Conservation (phyloP, 2,329 filamentous ascomycete genomes). For the Purpureocillium lavendulum region DNA sequence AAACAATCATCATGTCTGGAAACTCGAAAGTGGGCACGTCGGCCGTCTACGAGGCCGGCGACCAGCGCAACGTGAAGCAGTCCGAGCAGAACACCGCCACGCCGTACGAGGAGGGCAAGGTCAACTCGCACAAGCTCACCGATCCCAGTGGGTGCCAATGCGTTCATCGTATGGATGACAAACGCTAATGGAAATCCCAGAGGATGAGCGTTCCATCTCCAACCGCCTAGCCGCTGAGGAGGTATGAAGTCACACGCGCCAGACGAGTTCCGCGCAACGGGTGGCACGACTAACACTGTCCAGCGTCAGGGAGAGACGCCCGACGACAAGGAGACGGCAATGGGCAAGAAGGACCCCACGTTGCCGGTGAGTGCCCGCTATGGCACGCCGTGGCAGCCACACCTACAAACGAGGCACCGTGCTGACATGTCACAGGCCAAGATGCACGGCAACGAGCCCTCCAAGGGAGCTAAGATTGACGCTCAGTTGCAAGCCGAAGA, state of each 20-base stretch:
- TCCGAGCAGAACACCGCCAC: slow-evolving; percentile 40
- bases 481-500: slow-evolving; percentile 61
- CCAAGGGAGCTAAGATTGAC: slow-evolving; percentile 64
- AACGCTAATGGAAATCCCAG: slow-evolving; percentile 21
- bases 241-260: slow-evolving; percentile 23
- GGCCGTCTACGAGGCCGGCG: slow-evolving; percentile 64
- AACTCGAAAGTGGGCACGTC: slow-evolving; percentile 59
- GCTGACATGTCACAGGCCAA: slow-evolving; percentile 36
- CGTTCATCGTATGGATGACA: too few species aligned
- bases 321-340: slow-evolving; percentile 32
- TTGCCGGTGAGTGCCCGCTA: slow-evolving; percentile 41
- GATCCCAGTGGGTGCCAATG: slow-evolving; percentile 56
- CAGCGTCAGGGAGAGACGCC: slow-evolving; percentile 32
- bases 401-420: background rate
- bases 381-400: too few species aligned
- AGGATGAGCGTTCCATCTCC: slow-evolving; percentile 64
- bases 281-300: slow-evolving; percentile 6
- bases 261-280: too few species aligned
- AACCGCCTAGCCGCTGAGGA: slow-evolving; percentile 61
- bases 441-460: slow-evolving; percentile 65
- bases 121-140: slow-evolving; percentile 56
- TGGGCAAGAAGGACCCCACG: slow-evolving; percentile 52
- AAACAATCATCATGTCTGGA: slow-evolving; percentile 23
- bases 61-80: slow-evolving; percentile 60
- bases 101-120: slow-evolving; percentile 64